Conservation (phyloP, 108 stramenopile genomes). For the Cyclostephanos invisitatus region DNA sequence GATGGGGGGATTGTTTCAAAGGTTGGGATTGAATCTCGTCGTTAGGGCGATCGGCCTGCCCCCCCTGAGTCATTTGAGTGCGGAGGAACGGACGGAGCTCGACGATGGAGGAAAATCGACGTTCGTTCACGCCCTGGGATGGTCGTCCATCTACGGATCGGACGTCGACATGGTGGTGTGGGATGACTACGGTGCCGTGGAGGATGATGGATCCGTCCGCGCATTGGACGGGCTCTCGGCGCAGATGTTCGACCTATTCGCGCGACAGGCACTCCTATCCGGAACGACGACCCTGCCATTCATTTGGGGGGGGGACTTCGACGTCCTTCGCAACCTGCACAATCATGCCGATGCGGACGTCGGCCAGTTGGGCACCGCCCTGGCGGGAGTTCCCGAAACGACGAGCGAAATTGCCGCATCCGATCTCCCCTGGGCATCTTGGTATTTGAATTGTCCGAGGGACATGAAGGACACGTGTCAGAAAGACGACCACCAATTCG, state of each 20-base stretch:
- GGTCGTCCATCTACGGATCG: conserved; percentile 67
- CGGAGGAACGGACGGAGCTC: conserved; percentile 36
- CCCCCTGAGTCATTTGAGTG: conserved; percentile 53
- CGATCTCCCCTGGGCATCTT: conserved; percentile 65
- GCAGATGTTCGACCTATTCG: conserved; percentile 60
- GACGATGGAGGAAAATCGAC: conserved; percentile 31
- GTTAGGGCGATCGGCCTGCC: conserved; percentile 67
- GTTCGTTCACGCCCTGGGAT: conserved; percentile 51
- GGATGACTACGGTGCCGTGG: conserved; percentile 63
- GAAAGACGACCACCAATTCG: conserved; percentile 49
- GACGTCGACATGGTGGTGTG: conserved; percentile 78
- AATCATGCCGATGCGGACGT: conserved; percentile 77
- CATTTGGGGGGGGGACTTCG: conserved; percentile 58
- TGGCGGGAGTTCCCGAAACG: conserved; percentile 55
- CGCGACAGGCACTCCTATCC: conserved; percentile 65
- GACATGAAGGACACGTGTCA: conserved; percentile 52
- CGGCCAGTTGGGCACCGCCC: conserved; percentile 63
- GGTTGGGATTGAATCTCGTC: conserved; percentile 64
- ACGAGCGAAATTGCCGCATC: conserved; percentile 52
- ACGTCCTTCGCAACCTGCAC: conserved; percentile 62
- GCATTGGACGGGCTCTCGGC: conserved; percentile 25
- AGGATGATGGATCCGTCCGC: conserved; percentile 13
- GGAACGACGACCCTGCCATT: conserved; percentile 66
- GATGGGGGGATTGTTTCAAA: conserved; percentile 73
- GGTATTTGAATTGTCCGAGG: conserved; percentile 65